Conservation (phyloP, 2,329 filamentous ascomycete genomes). For the Stagonosporopsis chrysanthemi region DNA sequence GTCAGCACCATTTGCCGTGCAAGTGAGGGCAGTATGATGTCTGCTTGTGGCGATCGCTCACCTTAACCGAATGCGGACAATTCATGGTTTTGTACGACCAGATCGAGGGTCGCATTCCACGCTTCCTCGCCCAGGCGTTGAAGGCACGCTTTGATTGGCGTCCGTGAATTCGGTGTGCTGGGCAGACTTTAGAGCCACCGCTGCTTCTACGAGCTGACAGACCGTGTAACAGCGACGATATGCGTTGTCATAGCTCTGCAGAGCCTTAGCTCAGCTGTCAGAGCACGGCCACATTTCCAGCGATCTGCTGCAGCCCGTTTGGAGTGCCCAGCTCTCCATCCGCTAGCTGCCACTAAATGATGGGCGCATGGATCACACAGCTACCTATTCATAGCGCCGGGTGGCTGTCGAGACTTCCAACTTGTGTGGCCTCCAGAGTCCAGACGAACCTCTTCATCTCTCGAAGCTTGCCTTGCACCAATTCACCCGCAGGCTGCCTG, state of each 20-base stretch:
- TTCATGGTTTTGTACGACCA: constrained; percentile 13
- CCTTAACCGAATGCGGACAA: constrained; percentile 4
- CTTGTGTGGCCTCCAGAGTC: constrained; percentile 9
- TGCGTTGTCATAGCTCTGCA: constrained; percentile 2
- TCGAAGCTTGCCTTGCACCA: constrained; percentile 13
- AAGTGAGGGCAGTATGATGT: neutral
- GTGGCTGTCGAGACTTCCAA: constrained; percentile 10
- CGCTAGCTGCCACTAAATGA: constrained; percentile 26
- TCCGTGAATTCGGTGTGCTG: neutral
- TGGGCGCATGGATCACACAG: constrained; percentile 34
- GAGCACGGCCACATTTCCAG: constrained; percentile 32
- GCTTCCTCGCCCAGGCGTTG: constrained; percentile 1
- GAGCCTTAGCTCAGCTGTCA: constrained; percentile 24
- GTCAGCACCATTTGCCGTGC: neutral
- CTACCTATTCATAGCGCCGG: constrained; percentile 35
- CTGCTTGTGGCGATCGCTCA: constrained; percentile 8
- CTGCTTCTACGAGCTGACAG: constrained; percentile 9
- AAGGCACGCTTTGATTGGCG: constrained; percentile 1
- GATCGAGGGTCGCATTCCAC: constrained; percentile 13
- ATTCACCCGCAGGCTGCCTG: constrained; percentile 8
- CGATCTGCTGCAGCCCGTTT: constrained; percentile 28
- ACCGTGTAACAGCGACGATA: constrained; percentile 4
- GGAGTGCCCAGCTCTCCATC: constrained; percentile 22
- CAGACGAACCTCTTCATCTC: constrained; percentile 10
- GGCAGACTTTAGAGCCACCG: neutral